phyloP scores from a whole-genome alignment of 805 yeast genomes.

The Lipomyces yamanashiensis region DNA sequence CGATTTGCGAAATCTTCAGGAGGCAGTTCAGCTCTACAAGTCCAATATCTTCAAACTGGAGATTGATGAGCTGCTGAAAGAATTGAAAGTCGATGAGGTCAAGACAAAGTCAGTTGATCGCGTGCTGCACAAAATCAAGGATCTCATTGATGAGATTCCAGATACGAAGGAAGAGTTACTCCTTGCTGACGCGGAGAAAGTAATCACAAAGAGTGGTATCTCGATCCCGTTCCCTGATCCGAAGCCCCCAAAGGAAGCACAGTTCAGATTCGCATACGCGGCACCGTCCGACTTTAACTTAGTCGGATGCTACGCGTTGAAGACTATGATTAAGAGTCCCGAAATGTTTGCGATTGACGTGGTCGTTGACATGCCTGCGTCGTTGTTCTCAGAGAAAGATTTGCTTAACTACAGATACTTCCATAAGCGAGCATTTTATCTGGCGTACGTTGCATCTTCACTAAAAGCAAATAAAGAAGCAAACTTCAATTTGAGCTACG shows the following conservation, averaged over 20 bases:
- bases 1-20: conserved; percentile 89
- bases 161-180: conserved; percentile 50
- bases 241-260: conserved; percentile 65
- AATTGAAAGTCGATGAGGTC: conserved; percentile 72
- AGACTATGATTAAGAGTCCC: conserved; percentile 72
- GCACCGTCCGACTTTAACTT: conserved; percentile 77
- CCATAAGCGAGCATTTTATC: conserved; percentile 85
- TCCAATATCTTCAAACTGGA: conserved; percentile 94
- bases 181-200: conserved; percentile 58
- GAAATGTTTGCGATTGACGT: conserved; percentile 76
- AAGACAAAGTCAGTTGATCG: conserved; percentile 71
- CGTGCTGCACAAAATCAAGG: conserved; percentile 74
- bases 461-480: conserved; percentile 52
- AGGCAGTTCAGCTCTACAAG: conserved; percentile 91
- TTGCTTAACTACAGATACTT: conserved; percentile 86
- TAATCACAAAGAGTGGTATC: conserved; percentile 57
- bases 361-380: conserved; percentile 76
- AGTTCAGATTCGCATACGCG: conserved; percentile 70
- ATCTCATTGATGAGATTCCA: conserved; percentile 67
- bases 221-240: conserved; percentile 90
- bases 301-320: conserved; percentile 88
- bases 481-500: conserved; percentile 61
- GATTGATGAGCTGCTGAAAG: conserved; percentile 86
- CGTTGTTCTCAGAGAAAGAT: conserved; percentile 81
- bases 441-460: conserved; percentile 75